Evolutionary conservation across 306 rosid genomes (phyloP), one percentile per base, ranked within the genome.

Genomic region (Sicyos baderoa): DNA sequence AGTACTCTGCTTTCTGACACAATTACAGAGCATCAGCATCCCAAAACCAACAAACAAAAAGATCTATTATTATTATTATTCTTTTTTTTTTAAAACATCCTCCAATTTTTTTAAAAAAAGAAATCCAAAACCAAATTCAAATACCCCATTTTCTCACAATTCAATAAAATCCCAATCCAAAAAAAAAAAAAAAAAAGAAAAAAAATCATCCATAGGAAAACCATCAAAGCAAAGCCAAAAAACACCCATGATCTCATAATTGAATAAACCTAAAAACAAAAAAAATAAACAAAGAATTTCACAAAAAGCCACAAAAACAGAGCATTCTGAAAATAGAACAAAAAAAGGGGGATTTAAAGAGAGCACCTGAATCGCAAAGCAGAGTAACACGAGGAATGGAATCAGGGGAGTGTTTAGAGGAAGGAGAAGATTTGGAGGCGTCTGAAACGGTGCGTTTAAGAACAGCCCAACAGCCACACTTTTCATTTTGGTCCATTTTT

Each of bases 331-430:
- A 42, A 68, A 59, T 53, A 8, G 0, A 35, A 6, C 0, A 35
- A 35, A 35, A 35, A 22, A 55, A 25, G 17, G 23, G 32, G 6
- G 7, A 45, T 25, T 23, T 16, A 11, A 11, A 45, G 29, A 12
- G 15, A 42, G 44, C 71, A 89, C 97, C 97, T 84, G 96, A 88
- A 75, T 91, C 95, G 79, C 87, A 85, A 72, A 92, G 96, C 27
- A 92, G 89, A 78, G 96, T 87, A 74, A 95, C 76, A 66, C 97
- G 96, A 86, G 97, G 97, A 68, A 92, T 86, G 77, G 89, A 75
- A 82, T 83, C 84, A 71, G 90, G 78, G 74, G 96, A 87, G 80
- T 86, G 86, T 82, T 76, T 86, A 61, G 96, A 29, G 3, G 29
- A 25, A 25, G 29, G 29, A 25, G 29, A 82, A 71, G 96, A 70